These are phyloP conservation scores for Rhodotorula toruloides DNA, from an alignment of 768 basidiomycete genomes.

Conservation along the genomic window DNA sequence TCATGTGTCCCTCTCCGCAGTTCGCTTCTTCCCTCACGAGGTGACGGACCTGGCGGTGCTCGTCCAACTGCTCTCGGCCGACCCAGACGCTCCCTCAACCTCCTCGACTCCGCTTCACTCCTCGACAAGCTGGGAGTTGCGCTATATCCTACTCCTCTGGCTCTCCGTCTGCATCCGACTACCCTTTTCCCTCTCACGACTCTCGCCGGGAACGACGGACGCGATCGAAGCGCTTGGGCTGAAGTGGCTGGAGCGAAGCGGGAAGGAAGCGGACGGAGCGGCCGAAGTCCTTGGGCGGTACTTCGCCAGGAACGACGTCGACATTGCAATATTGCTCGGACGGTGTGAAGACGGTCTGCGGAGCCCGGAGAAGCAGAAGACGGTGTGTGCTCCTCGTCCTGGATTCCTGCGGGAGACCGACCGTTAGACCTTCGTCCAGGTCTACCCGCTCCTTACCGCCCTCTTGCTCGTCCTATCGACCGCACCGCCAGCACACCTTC, in stretches of 20 bases:
- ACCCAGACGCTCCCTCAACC: conserved; percentile 29
- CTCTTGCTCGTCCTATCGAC: conserved; percentile 56
- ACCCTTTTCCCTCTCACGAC: conserved; percentile 72
- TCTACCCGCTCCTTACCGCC: conserved; percentile 65
- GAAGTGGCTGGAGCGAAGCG: conserved; percentile 59
- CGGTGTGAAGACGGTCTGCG: not conserved
- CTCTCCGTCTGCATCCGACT: conserved; percentile 89
- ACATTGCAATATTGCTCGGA: not conserved
- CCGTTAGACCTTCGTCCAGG: conserved; percentile 51
- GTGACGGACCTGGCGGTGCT: conserved; percentile 73
- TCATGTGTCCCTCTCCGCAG: conserved; percentile 50
- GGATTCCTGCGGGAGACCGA: not conserved
- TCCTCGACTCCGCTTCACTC: conserved; percentile 19
- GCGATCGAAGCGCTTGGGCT: conserved; percentile 60
- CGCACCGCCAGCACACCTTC: conserved; percentile 45
- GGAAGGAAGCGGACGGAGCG: conserved; percentile 78
- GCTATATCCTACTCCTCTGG: conserved; percentile 83
- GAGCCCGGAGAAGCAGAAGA: not conserved
- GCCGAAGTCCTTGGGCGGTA: conserved; percentile 72
- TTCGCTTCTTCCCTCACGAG: conserved; percentile 89
- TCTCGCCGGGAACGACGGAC: conserved; percentile 54
- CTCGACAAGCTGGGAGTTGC: conserved; percentile 60
- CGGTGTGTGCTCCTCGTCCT: conserved; percentile 1
- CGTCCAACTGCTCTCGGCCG: conserved; percentile 51
- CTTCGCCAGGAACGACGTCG: conserved; percentile 55